Conservation (phyloP, 2,329 filamentous ascomycete species). For the Alternaria panax region DNA sequence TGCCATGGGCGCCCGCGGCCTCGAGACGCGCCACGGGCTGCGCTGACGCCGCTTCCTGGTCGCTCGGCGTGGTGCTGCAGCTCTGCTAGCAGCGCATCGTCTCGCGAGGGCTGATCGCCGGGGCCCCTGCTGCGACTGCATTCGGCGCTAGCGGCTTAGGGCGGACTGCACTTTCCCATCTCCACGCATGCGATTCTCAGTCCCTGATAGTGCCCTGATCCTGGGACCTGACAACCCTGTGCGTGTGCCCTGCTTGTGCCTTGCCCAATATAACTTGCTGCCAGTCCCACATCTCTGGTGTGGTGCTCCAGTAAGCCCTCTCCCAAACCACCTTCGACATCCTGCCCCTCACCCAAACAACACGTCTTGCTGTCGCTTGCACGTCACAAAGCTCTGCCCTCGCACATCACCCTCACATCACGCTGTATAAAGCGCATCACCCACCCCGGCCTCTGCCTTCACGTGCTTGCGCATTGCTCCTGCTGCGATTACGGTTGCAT, state of each 20-base stretch:
- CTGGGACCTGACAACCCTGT: constrained; percentile 17
- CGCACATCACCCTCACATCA: neutral
- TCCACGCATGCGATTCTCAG: constrained; percentile 24
- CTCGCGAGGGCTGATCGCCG: constrained; percentile 21
- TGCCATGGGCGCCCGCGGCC: neutral
- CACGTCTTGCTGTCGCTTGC: neutral
- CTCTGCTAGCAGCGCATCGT: constrained; percentile 7
- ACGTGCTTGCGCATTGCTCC: constrained; percentile 27
- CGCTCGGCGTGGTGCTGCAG: neutral
- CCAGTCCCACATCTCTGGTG: constrained; percentile 23
- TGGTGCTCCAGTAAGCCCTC: constrained; percentile 20
- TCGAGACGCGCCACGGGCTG: neutral
- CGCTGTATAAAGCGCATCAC: neutral
- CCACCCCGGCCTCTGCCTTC: constrained; percentile 16
- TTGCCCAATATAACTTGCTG: constrained; percentile 28
- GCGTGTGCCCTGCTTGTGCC: constrained; percentile 26
- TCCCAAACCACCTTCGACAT: constrained; percentile 10
- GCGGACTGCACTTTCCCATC: constrained; percentile 19
- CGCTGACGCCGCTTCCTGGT: constrained; percentile 10
- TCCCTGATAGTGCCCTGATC: constrained; percentile 28
- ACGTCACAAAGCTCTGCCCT: constrained; percentile 2
- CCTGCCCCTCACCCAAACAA: constrained; percentile 1
- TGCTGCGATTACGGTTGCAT: constrained; percentile 33
- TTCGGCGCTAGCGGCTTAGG: constrained; percentile 17
- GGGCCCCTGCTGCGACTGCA: constrained; percentile 23